Evolutionary conservation across 1,139 yeast genomes (phyloP).

Genomic region (Saccharomyces hybrid): DNA sequence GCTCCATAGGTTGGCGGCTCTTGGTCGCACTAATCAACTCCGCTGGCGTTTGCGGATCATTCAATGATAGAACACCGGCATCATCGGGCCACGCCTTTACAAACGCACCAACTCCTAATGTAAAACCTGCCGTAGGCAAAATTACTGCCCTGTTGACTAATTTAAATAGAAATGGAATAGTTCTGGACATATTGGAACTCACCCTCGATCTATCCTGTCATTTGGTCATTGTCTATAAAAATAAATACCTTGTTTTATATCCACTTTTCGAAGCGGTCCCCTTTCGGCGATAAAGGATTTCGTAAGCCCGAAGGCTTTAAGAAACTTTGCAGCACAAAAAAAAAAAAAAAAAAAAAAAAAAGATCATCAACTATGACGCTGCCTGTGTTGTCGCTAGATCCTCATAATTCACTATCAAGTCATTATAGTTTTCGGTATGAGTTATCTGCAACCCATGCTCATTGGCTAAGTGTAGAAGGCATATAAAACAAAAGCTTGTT

Average conservation of each 20-base stretch:
- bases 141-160: constrained; percentile 17
- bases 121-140: constrained; percentile 28
- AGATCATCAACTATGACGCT: background rate
- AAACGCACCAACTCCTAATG: constrained; percentile 25
- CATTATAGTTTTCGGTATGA: constrained; percentile 49
- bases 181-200: background rate
- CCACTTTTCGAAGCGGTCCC: background rate
- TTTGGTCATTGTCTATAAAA: background rate
- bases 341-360: background rate
- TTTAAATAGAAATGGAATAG: constrained; percentile 2
- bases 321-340: background rate
- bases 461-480: constrained; percentile 79
- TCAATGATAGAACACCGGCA: constrained; percentile 18
- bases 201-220: background rate
- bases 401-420: constrained; percentile 35
- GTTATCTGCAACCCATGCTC: constrained; percentile 72
- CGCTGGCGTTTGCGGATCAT: constrained; percentile 7
- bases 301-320: background rate
- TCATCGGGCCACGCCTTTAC: constrained; percentile 31
- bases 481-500: constrained; percentile 82
- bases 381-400: background rate
- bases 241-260: background rate
- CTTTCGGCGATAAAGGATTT: background rate
- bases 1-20: constrained; percentile 10
- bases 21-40: background rate